Evolutionary conservation across 1,284 basidiomycete species (phyloP).

Genomic region (Naganishia liquefaciens): DNA sequence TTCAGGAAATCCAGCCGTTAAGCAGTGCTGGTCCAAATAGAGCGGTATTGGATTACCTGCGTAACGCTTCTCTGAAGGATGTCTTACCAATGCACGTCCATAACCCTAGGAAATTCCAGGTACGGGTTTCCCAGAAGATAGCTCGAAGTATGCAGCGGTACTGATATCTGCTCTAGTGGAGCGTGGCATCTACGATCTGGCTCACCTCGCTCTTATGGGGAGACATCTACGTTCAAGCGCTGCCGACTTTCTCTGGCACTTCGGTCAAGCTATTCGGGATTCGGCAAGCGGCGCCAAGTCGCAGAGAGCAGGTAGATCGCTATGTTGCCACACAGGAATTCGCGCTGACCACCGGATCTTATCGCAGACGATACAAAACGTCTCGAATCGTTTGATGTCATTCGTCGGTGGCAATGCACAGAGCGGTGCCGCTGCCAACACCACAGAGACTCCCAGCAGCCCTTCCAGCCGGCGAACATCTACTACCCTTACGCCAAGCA

Average conservation of each 20-base stretch:
- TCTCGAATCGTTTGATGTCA: conserved; percentile 33
- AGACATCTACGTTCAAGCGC: conserved; percentile 83
- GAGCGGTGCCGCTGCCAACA: neutral
- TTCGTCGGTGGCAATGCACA: conserved; percentile 26
- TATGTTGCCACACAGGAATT: neutral
- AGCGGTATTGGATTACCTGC: conserved; percentile 63
- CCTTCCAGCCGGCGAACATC: conserved; percentile 14
- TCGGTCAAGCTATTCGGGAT: conserved; percentile 83
- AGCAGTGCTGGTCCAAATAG: conserved; percentile 45
- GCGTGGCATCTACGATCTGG: conserved; percentile 83
- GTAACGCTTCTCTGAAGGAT: conserved; percentile 66
- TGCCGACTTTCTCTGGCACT: conserved; percentile 76
- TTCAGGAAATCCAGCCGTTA: conserved; percentile 74
- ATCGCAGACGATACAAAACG: conserved; percentile 33
- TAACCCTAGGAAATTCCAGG: conserved; percentile 70
- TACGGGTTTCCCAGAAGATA: conserved; percentile 51
- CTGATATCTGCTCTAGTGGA: conserved; percentile 63
- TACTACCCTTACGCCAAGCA: neutral
- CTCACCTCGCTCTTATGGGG: conserved; percentile 88
- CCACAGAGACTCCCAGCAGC: neutral
- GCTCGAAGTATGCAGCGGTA: neutral
- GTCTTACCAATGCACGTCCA: conserved; percentile 70
- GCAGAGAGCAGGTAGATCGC: conserved; percentile 52
- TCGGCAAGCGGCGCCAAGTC: conserved; percentile 68
- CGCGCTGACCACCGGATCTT: neutral